Conservation (phyloP, 805 yeast genomes). For the Schwanniomyces vanrijiae region DNA sequence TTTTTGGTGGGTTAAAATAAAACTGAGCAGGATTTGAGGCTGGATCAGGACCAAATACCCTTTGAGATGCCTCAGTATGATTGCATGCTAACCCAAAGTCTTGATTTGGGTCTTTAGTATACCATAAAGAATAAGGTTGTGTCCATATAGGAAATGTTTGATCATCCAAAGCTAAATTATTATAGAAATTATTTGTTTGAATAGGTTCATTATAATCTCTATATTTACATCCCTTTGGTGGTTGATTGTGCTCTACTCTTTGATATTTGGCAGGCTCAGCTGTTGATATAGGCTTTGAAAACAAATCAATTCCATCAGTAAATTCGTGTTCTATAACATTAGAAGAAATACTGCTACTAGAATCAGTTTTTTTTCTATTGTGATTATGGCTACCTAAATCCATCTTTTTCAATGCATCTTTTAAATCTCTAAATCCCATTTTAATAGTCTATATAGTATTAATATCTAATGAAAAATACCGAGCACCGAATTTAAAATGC, state of each 20-base stretch:
- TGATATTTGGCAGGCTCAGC: conserved; percentile 46
- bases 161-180: conserved; percentile 64
- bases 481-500: not conserved
- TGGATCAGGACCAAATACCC: conserved; percentile 71
- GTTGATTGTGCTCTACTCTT: conserved; percentile 29
- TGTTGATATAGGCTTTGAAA: conserved; percentile 42
- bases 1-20: conserved; percentile 67
- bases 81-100: conserved; percentile 67
- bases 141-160: conserved; percentile 77
- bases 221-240: conserved; percentile 31
- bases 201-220: conserved; percentile 40
- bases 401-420: conserved; percentile 21
- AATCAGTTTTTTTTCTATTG: not conserved
- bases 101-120: conserved; percentile 43
- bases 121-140: conserved; percentile 79
- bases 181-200: conserved; percentile 78
- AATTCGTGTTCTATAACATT: not conserved
- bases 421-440: conserved; percentile 28
- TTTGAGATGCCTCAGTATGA: conserved; percentile 57
- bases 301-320: conserved; percentile 25
- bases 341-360: not conserved
- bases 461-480: not conserved
- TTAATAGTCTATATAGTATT: not conserved
- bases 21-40: conserved; percentile 51
- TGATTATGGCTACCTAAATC: conserved; percentile 5